Evolutionary conservation across 306 rosid genomes (phyloP).

Genomic region (Sicyos edulis): DNA sequence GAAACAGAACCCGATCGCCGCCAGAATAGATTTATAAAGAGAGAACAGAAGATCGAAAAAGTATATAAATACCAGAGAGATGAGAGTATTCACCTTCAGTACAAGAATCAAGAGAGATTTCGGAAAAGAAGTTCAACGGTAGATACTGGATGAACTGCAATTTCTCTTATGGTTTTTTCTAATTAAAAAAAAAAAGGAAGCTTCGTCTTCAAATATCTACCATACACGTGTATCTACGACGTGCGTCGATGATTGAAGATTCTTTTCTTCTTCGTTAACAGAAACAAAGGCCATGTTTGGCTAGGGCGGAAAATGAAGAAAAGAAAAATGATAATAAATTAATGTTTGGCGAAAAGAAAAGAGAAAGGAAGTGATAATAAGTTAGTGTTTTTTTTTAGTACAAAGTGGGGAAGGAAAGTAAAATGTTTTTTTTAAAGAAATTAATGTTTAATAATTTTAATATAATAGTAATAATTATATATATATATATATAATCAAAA

Average conservation of each 20-base stretch:
- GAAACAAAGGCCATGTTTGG: neutral
- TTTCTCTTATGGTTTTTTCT: neutral
- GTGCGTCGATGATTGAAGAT: neutral
- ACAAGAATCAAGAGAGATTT: neutral
- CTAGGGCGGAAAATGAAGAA: too few species aligned
- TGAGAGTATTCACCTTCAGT: neutral
- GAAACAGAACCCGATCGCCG: neutral
- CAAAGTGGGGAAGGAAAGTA: too few species aligned
- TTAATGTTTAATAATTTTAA: too few species aligned
- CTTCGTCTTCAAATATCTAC: neutral
- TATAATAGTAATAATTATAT: too few species aligned
- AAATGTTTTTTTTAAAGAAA: too few species aligned
- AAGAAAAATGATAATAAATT: too few species aligned
- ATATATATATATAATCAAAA: too few species aligned
- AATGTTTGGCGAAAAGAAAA: too few species aligned
- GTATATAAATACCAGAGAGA: neutral
- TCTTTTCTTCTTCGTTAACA: neutral
- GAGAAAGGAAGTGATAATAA: too few species aligned
- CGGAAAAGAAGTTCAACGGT: neutral
- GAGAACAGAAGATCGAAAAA: neutral
- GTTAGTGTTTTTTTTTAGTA: too few species aligned
- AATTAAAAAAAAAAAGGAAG: neutral
- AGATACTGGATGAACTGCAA: neutral
- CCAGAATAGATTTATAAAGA: neutral
- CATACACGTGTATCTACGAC: slow-evolving; percentile 8